These are phyloP conservation scores for Plenodomus lindquistii DNA, from an alignment of 2,329 filamentous ascomycete genomes.

Conservation along the genomic window DNA sequence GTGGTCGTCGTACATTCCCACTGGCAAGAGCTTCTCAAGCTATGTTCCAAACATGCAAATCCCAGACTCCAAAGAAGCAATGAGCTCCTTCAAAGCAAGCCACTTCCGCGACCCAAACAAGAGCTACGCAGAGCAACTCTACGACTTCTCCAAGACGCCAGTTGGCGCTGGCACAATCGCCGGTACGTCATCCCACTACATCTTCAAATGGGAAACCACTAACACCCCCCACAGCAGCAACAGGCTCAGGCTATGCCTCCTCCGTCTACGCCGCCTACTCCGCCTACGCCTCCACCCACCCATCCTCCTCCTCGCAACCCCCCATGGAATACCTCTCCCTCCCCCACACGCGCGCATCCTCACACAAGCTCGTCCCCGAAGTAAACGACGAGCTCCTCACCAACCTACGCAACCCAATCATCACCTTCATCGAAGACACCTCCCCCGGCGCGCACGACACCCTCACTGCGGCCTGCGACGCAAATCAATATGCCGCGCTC, in stretches of 20 bases:
- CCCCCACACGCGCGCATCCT: conserved; percentile 49
- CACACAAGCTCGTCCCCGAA: conserved; percentile 47
- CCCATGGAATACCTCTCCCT: conserved; percentile 55
- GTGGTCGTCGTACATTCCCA: conserved; percentile 54
- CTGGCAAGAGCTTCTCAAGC: conserved; percentile 52
- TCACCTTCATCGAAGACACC: conserved; percentile 52
- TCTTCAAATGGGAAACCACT: conserved; percentile 1
- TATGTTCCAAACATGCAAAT: conserved; percentile 50
- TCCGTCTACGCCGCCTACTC: conserved; percentile 54
- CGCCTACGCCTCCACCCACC: conserved; percentile 47
- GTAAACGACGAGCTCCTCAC: conserved; percentile 50
- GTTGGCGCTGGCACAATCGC: conserved; percentile 53
- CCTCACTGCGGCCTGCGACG: conserved; percentile 54
- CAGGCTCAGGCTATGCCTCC: conserved; percentile 53
- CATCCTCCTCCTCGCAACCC: conserved; percentile 36
- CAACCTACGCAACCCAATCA: conserved; percentile 52
- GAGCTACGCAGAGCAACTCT: conserved; percentile 54
- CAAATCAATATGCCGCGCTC: conserved; percentile 47
- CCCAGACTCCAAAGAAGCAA: conserved; percentile 44
- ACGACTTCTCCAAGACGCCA: conserved; percentile 56
- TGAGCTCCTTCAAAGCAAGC: conserved; percentile 51
- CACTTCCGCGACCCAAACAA: conserved; percentile 54
- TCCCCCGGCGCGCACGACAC: conserved; percentile 52
- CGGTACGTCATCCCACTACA: conserved; percentile 40
- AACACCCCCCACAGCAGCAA: conserved; percentile 40